Conservation (phyloP, 148 eudicot genomes). For the Diospyros kaki region DNA sequence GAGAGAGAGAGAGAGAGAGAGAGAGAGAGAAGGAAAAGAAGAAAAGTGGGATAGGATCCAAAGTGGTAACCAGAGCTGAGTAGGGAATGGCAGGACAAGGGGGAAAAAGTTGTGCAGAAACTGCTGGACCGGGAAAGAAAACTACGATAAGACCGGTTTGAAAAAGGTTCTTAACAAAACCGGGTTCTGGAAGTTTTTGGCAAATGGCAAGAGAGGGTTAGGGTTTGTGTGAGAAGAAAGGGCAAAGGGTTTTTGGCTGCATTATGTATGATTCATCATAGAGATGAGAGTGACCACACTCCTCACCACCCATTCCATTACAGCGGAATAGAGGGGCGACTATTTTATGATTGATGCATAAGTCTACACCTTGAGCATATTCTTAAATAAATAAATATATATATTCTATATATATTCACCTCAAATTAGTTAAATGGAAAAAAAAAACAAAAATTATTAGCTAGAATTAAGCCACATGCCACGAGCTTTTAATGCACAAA, state of each 20-base stretch:
- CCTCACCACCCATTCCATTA: constrained; percentile 5
- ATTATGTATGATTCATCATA: background rate
- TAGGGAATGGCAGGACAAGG: constrained; percentile 13
- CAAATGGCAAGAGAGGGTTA: background rate
- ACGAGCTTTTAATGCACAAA: too few species aligned
- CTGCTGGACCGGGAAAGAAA: constrained; percentile 17
- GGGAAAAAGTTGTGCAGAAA: constrained; percentile 8
- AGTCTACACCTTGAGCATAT: too few species aligned
- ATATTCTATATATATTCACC: too few species aligned
- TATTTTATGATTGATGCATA: background rate
- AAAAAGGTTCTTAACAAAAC: background rate
- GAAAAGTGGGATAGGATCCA: constrained; percentile 21
- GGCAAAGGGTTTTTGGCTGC: constrained; percentile 3
- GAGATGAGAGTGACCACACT: constrained; percentile 15
- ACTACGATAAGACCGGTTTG: background rate
- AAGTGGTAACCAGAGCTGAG: constrained; percentile 20
- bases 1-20: constrained; percentile 1
- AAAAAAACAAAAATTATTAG: too few species aligned
- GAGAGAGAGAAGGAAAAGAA: constrained; percentile 10
- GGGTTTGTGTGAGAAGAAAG: background rate
- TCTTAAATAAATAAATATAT: too few species aligned
- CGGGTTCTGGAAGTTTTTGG: background rate
- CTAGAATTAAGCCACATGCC: too few species aligned
- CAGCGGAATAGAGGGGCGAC: constrained; percentile 27
- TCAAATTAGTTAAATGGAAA: too few species aligned